Percentiles rank a stretch among this genome's conserved stretches.
phyloP scores from a whole-genome alignment of 2,329 filamentous ascomycete species.

The Fusarium virguliforme region DNA sequence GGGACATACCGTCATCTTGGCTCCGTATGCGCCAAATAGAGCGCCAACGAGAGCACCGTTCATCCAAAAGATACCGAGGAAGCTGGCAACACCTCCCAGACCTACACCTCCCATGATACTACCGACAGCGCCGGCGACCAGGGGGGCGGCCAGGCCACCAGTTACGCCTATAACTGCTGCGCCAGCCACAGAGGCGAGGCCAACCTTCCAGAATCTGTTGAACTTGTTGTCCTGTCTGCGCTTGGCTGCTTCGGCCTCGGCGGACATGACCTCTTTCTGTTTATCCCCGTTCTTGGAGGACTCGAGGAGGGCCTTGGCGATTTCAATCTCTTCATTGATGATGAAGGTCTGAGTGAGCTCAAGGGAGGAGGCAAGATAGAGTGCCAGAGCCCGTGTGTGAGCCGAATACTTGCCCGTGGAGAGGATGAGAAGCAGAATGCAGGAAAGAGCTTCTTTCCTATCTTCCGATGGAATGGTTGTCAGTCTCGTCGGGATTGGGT shows the following conservation, averaged over 20 bases:
- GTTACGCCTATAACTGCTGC: conserved; percentile 93
- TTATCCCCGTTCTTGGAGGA: conserved; percentile 67
- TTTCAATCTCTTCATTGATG: conserved; percentile 79
- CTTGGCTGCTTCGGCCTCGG: conserved; percentile 82
- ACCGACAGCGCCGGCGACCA: conserved; percentile 89
- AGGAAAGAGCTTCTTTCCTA: conserved; percentile 76
- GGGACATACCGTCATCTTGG: conserved; percentile 72
- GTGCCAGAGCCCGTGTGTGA: conserved; percentile 78
- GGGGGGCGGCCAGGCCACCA: conserved; percentile 89
- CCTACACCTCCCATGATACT: conserved; percentile 89
- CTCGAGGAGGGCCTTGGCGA: conserved; percentile 82
- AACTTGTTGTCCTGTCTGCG: conserved; percentile 79
- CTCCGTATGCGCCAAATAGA: conserved; percentile 91
- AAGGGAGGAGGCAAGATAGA: conserved; percentile 79
- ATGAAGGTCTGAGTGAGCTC: conserved; percentile 74
- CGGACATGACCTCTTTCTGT: conserved; percentile 71
- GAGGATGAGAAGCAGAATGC: conserved; percentile 78
- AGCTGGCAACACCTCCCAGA: conserved; percentile 87
- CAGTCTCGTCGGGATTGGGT: conserved; percentile 69
- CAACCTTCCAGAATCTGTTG: conserved; percentile 89
- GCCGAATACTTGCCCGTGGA: conserved; percentile 83
- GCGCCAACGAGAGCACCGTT: conserved; percentile 89
- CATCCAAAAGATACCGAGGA: conserved; percentile 88
- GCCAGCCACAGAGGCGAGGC: conserved; percentile 88
- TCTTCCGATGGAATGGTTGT: conserved; percentile 72